Conservation (phyloP, 2,329 filamentous ascomycete genomes). For the Bimuria novae-zelandiae region DNA sequence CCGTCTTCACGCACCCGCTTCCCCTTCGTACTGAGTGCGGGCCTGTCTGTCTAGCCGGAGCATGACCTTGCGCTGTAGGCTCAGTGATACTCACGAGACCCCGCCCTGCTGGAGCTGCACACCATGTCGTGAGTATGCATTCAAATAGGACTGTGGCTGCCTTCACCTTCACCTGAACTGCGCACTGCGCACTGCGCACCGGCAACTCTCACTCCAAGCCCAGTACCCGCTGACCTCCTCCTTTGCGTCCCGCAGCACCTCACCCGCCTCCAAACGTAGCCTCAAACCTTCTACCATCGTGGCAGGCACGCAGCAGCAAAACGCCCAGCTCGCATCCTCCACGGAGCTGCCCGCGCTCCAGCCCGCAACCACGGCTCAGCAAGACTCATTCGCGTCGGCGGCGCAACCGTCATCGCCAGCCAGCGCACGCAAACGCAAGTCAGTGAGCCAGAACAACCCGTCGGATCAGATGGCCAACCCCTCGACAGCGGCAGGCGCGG, state of each 20-base stretch:
- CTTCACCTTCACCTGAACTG: not conserved
- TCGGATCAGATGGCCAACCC: conserved; percentile 31
- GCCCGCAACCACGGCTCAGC: conserved; percentile 34
- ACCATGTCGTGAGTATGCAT: conserved; percentile 46
- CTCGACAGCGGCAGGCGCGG: conserved; percentile 19
- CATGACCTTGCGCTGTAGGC: conserved; percentile 40
- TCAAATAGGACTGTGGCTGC: conserved; percentile 20
- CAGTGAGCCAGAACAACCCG: conserved; percentile 30
- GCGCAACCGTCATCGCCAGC: conserved; percentile 27
- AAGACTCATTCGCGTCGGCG: conserved; percentile 27
- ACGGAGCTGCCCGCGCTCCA: conserved; percentile 34
- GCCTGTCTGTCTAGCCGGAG: conserved; percentile 36
- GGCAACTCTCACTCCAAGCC: no score
- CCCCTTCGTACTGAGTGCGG: conserved; percentile 37
- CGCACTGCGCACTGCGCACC: conserved; percentile 6
- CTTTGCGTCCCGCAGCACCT: conserved; percentile 41
- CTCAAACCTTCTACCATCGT: conserved; percentile 49
- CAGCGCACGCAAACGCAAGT: conserved; percentile 42
- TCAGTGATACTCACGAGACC: conserved; percentile 28
- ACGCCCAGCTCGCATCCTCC: conserved; percentile 23
- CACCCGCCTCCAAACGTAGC: conserved; percentile 50
- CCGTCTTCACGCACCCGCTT: conserved; percentile 33
- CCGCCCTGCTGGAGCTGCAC: conserved; percentile 28
- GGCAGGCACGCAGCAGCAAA: conserved; percentile 35
- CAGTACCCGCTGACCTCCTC: conserved; percentile 37